Base-by-base conservation (phyloP, 371 early-diverging fungal genomes). In the Rhizopus delemar region DNA sequence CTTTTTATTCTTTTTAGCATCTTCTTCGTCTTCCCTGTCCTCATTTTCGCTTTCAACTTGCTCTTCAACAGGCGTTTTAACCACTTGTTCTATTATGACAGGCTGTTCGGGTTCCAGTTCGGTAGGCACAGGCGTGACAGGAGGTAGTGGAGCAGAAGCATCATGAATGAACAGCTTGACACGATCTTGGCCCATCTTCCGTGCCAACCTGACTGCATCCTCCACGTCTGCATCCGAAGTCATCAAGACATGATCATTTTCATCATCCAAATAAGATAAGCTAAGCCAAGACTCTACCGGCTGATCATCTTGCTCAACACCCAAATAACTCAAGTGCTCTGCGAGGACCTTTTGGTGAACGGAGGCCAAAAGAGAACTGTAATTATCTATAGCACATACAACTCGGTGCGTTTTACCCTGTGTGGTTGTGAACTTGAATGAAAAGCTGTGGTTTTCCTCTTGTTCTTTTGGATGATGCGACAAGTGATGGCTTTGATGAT, bases 191-290 rank as follows among this genome's bases (percentile, higher is more conserved):
- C 89, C 90, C 38, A 81, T 80, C 57, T 87, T 84, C 53, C 83
- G 83, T 45, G 96, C 91, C 66, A 93, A 79, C 4, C 81, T 70
- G 2, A 95, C 90, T 8, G 93, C 93, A 57, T 95, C 94, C 11
- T 79, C 69, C 56, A 96, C 69, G 63, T 96, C 96, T 1, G 84
- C 80, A 56, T 91, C 90, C 13, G 81, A 78, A 33, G 85, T 84
- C 66, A 96, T 78, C 63, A 87, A 74, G n/a, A 96, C 90, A 56
- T 86, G 72, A 68, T 96, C 96, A 52, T 89, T 85, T 51, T 95
- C 96, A 57, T 95, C 95, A 62, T 96, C 96, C 57, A 90, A 66
- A 64, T 95, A 96, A 11, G 86, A 85, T 32, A 96, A 77, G 13
- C 79, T 87, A 28, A 87, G 70, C 77, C 75, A 69, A 12, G 69